These are phyloP conservation scores for Penicillium subrubescens DNA, from an alignment of 495 filamentous ascomycete species.

Conservation along the genomic window DNA sequence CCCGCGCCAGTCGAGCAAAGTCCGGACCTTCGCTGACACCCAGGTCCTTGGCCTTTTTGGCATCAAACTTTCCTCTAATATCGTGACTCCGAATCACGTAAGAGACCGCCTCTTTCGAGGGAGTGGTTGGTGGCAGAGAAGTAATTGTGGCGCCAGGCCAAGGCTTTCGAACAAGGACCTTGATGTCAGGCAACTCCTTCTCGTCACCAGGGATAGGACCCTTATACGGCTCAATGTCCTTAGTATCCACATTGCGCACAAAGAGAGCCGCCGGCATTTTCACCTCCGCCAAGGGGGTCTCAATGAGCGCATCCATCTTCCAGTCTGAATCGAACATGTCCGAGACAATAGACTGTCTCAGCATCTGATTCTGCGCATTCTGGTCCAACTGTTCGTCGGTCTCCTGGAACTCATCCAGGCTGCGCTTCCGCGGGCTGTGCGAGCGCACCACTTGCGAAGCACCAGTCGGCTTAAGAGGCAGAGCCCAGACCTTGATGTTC, in stretches of 20 bases:
- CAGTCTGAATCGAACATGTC: constrained; percentile 85
- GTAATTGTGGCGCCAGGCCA: constrained; percentile 76
- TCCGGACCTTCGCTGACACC: constrained; percentile 55
- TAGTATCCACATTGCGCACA: constrained; percentile 63
- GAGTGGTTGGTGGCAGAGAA: constrained; percentile 64
- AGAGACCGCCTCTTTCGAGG: constrained; percentile 67
- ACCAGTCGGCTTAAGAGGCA: constrained; percentile 51
- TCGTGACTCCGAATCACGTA: constrained; percentile 80
- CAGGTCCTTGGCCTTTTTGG: constrained; percentile 58
- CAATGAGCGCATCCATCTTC: constrained; percentile 67
- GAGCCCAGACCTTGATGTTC: constrained; percentile 79
- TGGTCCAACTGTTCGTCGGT: constrained; percentile 26
- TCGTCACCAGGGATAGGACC: constrained; percentile 61
- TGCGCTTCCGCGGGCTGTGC: constrained; percentile 59
- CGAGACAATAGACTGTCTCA: constrained; percentile 61
- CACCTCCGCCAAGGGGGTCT: constrained; percentile 65
- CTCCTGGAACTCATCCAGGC: constrained; percentile 57
- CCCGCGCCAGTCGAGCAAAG: constrained; percentile 58
- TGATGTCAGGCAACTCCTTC: constrained; percentile 60
- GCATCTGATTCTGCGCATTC: constrained; percentile 45
- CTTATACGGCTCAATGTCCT: constrained; percentile 64
- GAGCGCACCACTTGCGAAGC: constrained; percentile 14
- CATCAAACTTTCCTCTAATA: constrained; percentile 77
- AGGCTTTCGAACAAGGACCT: constrained; percentile 73
- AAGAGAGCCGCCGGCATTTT: constrained; percentile 69